A percentile compares a stretch with the other conserved stretches of the same genome.
These are phyloP conservation scores for Podaxis sp. DNA, from an alignment of 768 basidiomycete genomes.

Conservation along the genomic window DNA sequence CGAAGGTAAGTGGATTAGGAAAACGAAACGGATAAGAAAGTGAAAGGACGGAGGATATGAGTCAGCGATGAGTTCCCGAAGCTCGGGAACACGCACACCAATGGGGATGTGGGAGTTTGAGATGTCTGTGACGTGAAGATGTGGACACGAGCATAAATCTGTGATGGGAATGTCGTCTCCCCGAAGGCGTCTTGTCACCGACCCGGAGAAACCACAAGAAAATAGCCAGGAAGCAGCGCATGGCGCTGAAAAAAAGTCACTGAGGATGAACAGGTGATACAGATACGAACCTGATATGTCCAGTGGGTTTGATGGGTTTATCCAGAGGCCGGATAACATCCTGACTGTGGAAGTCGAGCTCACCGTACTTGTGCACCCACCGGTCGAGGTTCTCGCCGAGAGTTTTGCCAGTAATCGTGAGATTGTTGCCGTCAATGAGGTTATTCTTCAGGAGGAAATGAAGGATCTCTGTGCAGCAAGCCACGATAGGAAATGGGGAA, in stretches of 20 bases:
- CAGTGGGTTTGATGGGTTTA: conserved; percentile 85
- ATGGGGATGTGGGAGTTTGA: conserved; percentile 3
- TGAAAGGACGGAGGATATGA: neutral
- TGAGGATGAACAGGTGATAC: conserved; percentile 2
- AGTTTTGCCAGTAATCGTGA: conserved; percentile 89
- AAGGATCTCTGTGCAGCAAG: conserved; percentile 62
- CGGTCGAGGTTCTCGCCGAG: conserved; percentile 90
- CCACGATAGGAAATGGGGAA: neutral
- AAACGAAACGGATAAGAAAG: neutral
- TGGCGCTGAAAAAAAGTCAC: neutral
- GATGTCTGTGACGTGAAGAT: conserved; percentile 4
- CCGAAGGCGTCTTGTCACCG: neutral
- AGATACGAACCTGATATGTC: conserved; percentile 75
- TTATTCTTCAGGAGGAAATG: conserved; percentile 84
- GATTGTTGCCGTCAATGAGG: conserved; percentile 84
- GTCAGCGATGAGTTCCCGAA: neutral
- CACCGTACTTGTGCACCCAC: conserved; percentile 81
- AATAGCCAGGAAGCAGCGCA: neutral
- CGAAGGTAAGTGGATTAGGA: neutral
- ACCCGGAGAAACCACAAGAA: neutral
- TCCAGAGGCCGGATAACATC: conserved; percentile 86
- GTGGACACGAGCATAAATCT: neutral
- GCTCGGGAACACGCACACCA: neutral
- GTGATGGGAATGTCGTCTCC: neutral
- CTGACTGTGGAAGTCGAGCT: conserved; percentile 66